Conservation (phyloP, 345 rosid species). For the Hibiscus trionum region DNA sequence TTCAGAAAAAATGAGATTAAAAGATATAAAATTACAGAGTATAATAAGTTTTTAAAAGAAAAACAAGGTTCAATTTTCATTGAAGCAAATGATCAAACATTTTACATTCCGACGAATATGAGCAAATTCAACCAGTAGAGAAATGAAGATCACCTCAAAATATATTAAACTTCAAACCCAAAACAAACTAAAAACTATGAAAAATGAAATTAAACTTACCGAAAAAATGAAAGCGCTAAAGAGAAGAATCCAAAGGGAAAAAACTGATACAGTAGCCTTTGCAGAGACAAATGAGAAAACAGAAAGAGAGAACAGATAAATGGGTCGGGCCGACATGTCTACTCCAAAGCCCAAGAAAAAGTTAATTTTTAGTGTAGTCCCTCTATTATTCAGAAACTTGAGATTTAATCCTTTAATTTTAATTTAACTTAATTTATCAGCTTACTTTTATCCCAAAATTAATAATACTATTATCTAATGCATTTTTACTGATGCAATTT, state of each 20-base stretch:
- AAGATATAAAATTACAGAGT: neutral
- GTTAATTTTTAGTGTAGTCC: neutral
- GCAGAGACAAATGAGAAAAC: neutral
- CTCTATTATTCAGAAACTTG: neutral
- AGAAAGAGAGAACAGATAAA: neutral
- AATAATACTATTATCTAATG: too few relatives aligned
- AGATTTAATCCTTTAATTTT: too few relatives aligned
- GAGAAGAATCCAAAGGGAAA: neutral
- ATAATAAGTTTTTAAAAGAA: neutral
- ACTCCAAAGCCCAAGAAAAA: neutral
- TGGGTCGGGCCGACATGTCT: neutral
- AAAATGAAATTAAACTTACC: neutral
- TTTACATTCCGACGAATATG: neutral
- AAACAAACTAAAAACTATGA: neutral
- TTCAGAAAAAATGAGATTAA: neutral
- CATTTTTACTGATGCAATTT: too few relatives aligned
- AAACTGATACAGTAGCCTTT: neutral
- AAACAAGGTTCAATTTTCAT: neutral
- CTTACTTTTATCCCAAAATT: too few relatives aligned
- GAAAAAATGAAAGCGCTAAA: neutral
- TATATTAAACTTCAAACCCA: neutral
- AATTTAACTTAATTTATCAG: too few relatives aligned
- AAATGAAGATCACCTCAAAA: neutral
- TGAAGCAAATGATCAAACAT: slow-evolving; percentile 7
- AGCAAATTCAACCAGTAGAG: neutral